Evolutionary conservation across 257 asterid genomes (phyloP).

Genomic region (Nicotiana paniculata): DNA sequence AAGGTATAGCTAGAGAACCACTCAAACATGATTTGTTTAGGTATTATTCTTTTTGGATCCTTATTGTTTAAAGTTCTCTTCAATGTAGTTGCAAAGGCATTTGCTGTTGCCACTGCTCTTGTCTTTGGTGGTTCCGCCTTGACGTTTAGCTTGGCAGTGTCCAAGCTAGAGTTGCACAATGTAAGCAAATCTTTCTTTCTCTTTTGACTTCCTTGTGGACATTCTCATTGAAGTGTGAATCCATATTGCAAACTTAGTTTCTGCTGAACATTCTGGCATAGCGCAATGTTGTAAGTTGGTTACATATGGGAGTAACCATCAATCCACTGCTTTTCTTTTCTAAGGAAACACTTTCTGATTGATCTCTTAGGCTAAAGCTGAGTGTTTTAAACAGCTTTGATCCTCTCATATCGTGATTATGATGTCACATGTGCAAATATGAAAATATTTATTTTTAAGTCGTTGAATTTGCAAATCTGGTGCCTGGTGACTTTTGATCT

Average conservation of each 20-base stretch:
- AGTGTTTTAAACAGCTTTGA: background rate
- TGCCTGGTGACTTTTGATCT: background rate
- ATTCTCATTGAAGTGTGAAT: background rate
- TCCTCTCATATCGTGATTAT: background rate
- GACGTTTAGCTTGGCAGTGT: slow-evolving; percentile 49
- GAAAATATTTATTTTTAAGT: background rate
- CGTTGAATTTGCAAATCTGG: background rate
- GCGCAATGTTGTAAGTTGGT: background rate
- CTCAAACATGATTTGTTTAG: background rate
- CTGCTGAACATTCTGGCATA: background rate
- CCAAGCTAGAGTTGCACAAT: slow-evolving; percentile 52
- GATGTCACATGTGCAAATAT: background rate
- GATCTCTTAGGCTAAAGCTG: background rate
- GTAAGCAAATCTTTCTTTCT: slow-evolving; percentile 33
- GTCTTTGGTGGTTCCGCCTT: slow-evolving; percentile 70
- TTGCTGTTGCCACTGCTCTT: slow-evolving; percentile 63
- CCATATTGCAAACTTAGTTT: background rate
- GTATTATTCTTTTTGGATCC: background rate
- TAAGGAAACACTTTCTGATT: background rate
- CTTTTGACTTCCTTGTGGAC: background rate
- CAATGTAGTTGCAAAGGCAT: slow-evolving; percentile 76
- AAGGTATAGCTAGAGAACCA: background rate
- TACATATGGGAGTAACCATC: background rate
- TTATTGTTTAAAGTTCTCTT: slow-evolving; percentile 4
- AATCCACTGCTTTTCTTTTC: background rate